Base-by-base conservation (phyloP, 139 green algal species). In the Chlorella sp. region DNA sequence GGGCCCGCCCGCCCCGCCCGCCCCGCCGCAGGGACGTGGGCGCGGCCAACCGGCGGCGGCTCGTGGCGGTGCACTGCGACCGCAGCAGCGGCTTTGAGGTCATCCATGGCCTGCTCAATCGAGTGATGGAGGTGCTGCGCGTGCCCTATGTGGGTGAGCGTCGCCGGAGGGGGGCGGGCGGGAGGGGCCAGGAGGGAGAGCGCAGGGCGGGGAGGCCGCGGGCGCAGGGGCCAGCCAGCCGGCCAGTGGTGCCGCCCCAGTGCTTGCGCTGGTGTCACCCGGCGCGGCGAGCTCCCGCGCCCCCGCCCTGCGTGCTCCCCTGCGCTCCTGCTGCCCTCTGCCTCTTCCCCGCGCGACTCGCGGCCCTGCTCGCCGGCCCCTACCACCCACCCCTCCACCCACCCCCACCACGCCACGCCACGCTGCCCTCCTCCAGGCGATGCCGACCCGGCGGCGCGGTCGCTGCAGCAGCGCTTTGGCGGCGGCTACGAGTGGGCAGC, bases 71-170 rank as follows among this genome's bases (percentile, higher is more conserved):
- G 53, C 85, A 91, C 77, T 96, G 87, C 80, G 87, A 82, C 77
- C 89, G 88, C 64, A 84, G 86, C 42, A 87, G 82, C 36, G 91
- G 90, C 40, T 99, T 99, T 84, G 96, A 99, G 82, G 85, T 94
- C 33, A 88, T 97, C 51, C 96, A 99, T 74, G 96, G 96, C 4
- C 78, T 99, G 77, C 88, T 99, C 1, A 97, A 99, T 84, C 82
- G 94, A 3, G 79, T 98, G 29, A 99, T 99, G 96, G 90, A 99
- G 73, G 84, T 97, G 56, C 77, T 97, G 36, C 86, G 87, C 9
- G 90, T 99, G 61, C 89, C 90, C 1, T 66, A 89, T 15, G 35
- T 51, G 66, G 81, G 81, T 79, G 69, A 55, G 74, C 33, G 36
- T 23, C 23, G 0, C 23, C 5, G 40, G 11, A n/a, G n/a, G n/a